Percentiles rank a stretch among this genome's conserved stretches.
Evolutionary conservation across 352 stramenopile species (phyloP).

Genomic region (Globisporangium emineosum): DNA sequence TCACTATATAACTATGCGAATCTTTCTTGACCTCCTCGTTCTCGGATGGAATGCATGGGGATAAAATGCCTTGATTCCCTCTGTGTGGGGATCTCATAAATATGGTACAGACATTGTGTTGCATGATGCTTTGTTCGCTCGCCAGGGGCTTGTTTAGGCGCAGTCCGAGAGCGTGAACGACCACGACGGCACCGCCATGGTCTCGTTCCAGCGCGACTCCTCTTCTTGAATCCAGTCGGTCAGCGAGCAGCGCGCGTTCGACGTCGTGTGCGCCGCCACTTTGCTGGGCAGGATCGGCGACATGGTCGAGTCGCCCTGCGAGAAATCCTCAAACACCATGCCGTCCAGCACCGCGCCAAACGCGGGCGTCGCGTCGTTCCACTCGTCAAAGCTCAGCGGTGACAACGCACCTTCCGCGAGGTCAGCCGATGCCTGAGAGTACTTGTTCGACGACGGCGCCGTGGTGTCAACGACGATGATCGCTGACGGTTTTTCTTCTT

Average conservation of each 20-base stretch:
- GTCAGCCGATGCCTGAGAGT: slow-evolving; percentile 3
- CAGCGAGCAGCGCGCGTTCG: slow-evolving; percentile 31
- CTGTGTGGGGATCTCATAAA: slow-evolving; percentile 9
- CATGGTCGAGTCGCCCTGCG: slow-evolving; percentile 29
- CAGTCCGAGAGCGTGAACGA: slow-evolving; percentile 55
- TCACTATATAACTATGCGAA: neutral
- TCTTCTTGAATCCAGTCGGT: slow-evolving; percentile 58
- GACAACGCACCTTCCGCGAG: slow-evolving; percentile 29
- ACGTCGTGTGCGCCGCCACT: slow-evolving; percentile 3
- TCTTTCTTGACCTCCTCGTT: neutral
- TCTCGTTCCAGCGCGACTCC: slow-evolving; percentile 54
- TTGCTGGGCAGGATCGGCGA: slow-evolving; percentile 13
- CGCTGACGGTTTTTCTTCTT: neutral
- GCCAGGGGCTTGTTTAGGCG: slow-evolving; percentile 15
- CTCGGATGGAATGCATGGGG: neutral
- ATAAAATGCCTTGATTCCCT: slow-evolving; percentile 5
- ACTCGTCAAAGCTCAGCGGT: slow-evolving; percentile 62
- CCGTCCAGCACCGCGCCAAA: slow-evolving; percentile 46
- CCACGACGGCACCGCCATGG: slow-evolving; percentile 50
- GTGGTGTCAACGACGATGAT: slow-evolving; percentile 14
- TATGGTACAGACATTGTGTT: slow-evolving; percentile 10
- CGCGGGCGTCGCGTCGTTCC: slow-evolving; percentile 35
- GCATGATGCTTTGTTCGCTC: neutral
- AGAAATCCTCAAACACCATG: slow-evolving; percentile 42
- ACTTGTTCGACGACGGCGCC: slow-evolving; percentile 28